Evolutionary conservation across 805 yeast genomes (phyloP).

Genomic region (Maudiozyma turicensis): DNA sequence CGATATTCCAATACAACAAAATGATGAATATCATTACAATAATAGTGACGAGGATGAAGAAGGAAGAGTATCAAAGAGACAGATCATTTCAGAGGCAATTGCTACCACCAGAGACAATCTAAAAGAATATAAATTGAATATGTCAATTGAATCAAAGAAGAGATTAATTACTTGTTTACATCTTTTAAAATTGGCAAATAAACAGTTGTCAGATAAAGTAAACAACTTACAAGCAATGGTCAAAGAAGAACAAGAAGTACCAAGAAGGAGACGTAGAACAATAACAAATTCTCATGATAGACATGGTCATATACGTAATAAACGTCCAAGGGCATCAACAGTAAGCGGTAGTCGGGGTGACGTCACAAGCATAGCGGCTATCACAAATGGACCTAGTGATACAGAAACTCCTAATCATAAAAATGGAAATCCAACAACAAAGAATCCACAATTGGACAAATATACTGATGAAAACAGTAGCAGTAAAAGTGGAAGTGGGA

Average conservation of each 20-base stretch:
- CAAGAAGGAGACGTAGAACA: slow-evolving; percentile 9
- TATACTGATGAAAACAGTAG: not conserved
- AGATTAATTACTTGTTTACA: slow-evolving; percentile 72
- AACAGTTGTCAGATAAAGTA: slow-evolving; percentile 60
- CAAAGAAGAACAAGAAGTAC: slow-evolving; percentile 33
- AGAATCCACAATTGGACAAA: too few relatives aligned
- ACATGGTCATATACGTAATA: not conserved
- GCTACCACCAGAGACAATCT: slow-evolving; percentile 29
- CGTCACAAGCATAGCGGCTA: too few relatives aligned
- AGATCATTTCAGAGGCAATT: slow-evolving; percentile 31
- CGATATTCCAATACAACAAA: slow-evolving; percentile 4
- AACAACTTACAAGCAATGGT: slow-evolving; percentile 49
- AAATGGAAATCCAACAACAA: too few relatives aligned
- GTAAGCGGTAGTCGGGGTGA: not conserved
- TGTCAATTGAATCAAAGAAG: slow-evolving; percentile 64
- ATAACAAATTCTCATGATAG: not conserved
- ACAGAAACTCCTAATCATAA: too few relatives aligned
- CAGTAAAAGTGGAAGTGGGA: not conserved
- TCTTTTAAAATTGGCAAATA: slow-evolving; percentile 70
- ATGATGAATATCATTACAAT: not conserved
- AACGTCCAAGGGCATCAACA: not conserved
- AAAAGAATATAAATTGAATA: slow-evolving; percentile 29
- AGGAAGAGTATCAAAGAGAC: slow-evolving; percentile 22
- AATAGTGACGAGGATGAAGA: slow-evolving; percentile 3
- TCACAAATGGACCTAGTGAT: not conserved